Conservation (phyloP, 805 yeast genomes). For the Saturnispora kantuleensis region DNA sequence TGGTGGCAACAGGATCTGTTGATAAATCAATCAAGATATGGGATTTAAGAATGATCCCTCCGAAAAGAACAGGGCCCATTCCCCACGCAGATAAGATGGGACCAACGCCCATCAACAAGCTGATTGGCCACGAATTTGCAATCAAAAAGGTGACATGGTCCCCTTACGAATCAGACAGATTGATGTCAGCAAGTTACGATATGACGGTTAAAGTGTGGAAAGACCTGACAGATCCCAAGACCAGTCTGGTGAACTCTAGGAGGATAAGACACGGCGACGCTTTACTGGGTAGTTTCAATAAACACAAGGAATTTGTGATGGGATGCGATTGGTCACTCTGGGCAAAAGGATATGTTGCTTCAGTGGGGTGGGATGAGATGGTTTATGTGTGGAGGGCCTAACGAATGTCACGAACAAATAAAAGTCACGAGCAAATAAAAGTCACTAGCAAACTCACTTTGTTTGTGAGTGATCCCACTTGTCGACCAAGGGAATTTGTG, state of each 20-base stretch:
- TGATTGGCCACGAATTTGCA: constrained; percentile 84
- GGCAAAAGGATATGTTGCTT: constrained; percentile 95
- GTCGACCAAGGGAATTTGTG: too few species aligned
- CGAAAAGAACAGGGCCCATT: neutral
- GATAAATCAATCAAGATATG: constrained; percentile 77
- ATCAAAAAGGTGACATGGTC: constrained; percentile 80
- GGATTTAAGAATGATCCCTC: constrained; percentile 68
- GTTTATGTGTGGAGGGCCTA: constrained; percentile 75
- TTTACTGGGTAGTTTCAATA: constrained; percentile 46
- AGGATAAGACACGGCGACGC: constrained; percentile 40
- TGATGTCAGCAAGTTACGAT: constrained; percentile 78
- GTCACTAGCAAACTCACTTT: too few species aligned
- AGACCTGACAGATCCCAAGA: constrained; percentile 54
- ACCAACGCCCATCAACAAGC: constrained; percentile 64
- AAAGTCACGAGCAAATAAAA: too few species aligned
- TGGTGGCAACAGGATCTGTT: constrained; percentile 86
- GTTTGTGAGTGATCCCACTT: too few species aligned
- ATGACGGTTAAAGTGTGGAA: constrained; percentile 88
- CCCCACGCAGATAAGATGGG: constrained; percentile 29
- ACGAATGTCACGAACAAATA: too few species aligned
- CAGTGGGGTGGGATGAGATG: constrained; percentile 97
- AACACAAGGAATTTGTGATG: constrained; percentile 80
- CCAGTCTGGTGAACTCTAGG: constrained; percentile 37
- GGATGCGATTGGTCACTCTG: constrained; percentile 94
- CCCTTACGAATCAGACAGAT: constrained; percentile 66